Evolutionary conservation across 83 land plant species (phyloP).

Genomic region (Larix sibirica): DNA sequence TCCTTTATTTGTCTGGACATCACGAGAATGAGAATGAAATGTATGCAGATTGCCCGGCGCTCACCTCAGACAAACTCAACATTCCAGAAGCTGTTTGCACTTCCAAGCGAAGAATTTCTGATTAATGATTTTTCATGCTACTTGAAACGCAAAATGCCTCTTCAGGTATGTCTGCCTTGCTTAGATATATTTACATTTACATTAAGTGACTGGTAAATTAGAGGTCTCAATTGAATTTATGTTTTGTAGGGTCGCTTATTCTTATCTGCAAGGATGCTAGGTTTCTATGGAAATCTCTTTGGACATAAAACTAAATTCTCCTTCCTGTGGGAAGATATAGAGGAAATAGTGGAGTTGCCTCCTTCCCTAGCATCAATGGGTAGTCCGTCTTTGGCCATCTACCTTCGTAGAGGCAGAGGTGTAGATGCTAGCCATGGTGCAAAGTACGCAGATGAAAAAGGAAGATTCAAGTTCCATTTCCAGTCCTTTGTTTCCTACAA

Average conservation of each 20-base stretch:
- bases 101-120: conserved; percentile 90
- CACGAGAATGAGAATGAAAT: background rate
- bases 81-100: conserved; percentile 87
- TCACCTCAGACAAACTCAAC: conserved; percentile 80
- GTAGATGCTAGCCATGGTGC: conserved; percentile 90
- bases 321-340: conserved; percentile 93
- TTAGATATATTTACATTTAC: background rate
- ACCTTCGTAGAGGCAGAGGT: conserved; percentile 73
- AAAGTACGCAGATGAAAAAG: conserved; percentile 67
- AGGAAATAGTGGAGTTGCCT: conserved; percentile 75
- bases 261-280: conserved; percentile 81
- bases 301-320: conserved; percentile 86
- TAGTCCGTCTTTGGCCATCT: conserved; percentile 76
- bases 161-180: conserved; percentile 61
- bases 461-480: conserved; percentile 87
- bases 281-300: conserved; percentile 82
- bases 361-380: conserved; percentile 80
- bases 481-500: conserved; percentile 88
- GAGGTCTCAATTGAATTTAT: background rate
- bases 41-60: conserved; percentile 58
- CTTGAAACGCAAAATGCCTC: conserved; percentile 82
- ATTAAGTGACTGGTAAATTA: background rate
- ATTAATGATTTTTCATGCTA: conserved; percentile 90
- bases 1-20: conserved; percentile 8
- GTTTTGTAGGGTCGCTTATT: conserved; percentile 82